Conservation (phyloP, 306 rosid genomes). For the Acmispon strigosus region DNA sequence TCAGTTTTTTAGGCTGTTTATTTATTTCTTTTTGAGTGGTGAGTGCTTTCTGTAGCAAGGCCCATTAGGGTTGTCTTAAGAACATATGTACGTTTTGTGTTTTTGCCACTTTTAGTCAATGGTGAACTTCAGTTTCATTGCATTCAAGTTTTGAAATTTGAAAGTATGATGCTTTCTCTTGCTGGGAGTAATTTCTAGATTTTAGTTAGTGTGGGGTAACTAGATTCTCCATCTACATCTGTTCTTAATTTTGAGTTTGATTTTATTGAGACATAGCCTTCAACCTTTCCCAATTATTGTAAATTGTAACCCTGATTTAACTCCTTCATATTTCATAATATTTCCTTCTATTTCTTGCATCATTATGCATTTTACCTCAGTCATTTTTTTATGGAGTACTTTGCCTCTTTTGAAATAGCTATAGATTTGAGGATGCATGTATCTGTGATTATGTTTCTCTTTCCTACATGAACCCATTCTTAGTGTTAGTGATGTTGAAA, state of each 20-base stretch:
- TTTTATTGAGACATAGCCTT: constrained; percentile 3
- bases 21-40: not conserved
- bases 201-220: not conserved
- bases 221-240: not conserved
- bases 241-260: not conserved
- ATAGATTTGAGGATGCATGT: not conserved
- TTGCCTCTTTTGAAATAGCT: not conserved
- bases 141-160: not conserved
- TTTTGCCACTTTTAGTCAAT: not conserved
- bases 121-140: not conserved
- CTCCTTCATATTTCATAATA: not conserved
- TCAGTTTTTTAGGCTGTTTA: not conserved
- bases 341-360: not conserved
- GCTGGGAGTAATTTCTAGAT: not conserved
- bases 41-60: not conserved
- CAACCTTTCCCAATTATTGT: not conserved
- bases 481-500: not conserved
- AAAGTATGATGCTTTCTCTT: not conserved
- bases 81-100: not conserved
- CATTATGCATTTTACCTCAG: not conserved
- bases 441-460: not conserved
- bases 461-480: not conserved
- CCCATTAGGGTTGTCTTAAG: not conserved
- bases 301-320: not conserved
- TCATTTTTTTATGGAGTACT: not conserved